phyloP scores from a whole-genome alignment of 75 land plant species.

The Adiantum capillusveneris region DNA sequence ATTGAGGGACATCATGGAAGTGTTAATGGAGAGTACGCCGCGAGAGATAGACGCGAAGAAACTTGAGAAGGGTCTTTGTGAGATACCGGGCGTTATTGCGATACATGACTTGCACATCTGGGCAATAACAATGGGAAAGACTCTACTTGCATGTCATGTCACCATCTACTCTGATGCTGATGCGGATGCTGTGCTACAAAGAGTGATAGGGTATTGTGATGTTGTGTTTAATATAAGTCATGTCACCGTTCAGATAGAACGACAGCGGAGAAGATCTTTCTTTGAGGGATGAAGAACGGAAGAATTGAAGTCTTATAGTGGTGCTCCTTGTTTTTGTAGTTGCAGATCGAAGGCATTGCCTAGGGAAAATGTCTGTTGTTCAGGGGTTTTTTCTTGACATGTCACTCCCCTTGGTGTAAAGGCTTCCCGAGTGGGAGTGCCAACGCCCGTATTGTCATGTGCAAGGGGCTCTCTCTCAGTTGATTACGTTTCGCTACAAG shows the following conservation, averaged over 20 bases:
- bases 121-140: conserved; percentile 79
- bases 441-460: too few species aligned
- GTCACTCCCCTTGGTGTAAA: too few species aligned
- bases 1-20: conserved; percentile 64
- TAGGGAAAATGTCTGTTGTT: too few species aligned
- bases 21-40: conserved; percentile 90
- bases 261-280: conserved; percentile 5
- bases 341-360: too few species aligned
- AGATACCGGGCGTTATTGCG: conserved; percentile 61
- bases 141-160: conserved; percentile 80
- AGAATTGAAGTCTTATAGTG: too few species aligned
- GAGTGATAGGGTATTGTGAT: conserved; percentile 50
- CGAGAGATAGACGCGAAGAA: conserved; percentile 68
- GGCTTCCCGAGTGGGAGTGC: too few species aligned
- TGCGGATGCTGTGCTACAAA: conserved; percentile 62
- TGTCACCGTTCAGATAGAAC: conserved; percentile 86
- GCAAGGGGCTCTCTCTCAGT: too few species aligned
- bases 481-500: too few species aligned
- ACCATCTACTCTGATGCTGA: conserved; percentile 55
- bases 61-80: conserved; percentile 63
- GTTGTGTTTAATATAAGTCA: conserved; percentile 69
- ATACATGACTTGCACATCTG: conserved; percentile 88
- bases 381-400: too few species aligned
- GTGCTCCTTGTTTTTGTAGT: too few species aligned
- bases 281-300: too few species aligned